Conservation (phyloP, 2,329 filamentous ascomycete genomes). For the Byssothecium circinans region DNA sequence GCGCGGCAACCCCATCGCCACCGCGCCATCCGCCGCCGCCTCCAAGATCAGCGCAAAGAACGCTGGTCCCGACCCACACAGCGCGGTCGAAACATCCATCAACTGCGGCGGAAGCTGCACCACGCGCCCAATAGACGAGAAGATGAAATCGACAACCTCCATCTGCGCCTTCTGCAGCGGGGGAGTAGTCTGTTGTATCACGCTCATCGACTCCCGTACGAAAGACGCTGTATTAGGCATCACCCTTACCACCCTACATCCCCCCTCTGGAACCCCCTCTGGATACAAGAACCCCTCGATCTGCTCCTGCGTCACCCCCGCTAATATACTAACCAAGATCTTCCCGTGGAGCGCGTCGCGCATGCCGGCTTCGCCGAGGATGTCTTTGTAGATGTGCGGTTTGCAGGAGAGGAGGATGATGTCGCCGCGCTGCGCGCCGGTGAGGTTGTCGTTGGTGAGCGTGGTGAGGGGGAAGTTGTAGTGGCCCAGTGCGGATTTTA, state of each 20-base stretch:
- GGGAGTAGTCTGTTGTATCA: conserved; percentile 67
- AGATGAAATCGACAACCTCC: conserved; percentile 72
- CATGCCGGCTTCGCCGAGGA: conserved; percentile 70
- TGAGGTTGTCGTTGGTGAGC: conserved; percentile 71
- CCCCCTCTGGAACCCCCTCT: conserved; percentile 51
- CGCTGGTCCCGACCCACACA: conserved; percentile 74
- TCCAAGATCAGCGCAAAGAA: conserved; percentile 77
- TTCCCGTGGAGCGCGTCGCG: conserved; percentile 74
- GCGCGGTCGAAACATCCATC: conserved; percentile 74
- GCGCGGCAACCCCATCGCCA: conserved; percentile 75
- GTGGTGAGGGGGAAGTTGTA: conserved; percentile 66
- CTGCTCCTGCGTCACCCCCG: conserved; percentile 71
- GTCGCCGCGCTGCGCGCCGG: conserved; percentile 67
- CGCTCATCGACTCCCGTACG: conserved; percentile 77
- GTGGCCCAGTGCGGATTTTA: conserved; percentile 65
- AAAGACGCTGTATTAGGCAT: conserved; percentile 85
- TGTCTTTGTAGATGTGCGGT: conserved; percentile 69
- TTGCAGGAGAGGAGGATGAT: conserved; percentile 80
- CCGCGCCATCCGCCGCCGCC: conserved; percentile 73
- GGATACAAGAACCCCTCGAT: conserved; percentile 66
- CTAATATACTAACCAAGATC: conserved; percentile 78
- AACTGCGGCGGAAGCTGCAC: conserved; percentile 65
- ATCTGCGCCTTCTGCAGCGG: conserved; percentile 58
- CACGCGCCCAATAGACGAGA: conserved; percentile 71
- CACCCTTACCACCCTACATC: conserved; percentile 71